Evolutionary conservation across 768 basidiomycete genomes (phyloP).

Genomic region (Termitomyces sp.): DNA sequence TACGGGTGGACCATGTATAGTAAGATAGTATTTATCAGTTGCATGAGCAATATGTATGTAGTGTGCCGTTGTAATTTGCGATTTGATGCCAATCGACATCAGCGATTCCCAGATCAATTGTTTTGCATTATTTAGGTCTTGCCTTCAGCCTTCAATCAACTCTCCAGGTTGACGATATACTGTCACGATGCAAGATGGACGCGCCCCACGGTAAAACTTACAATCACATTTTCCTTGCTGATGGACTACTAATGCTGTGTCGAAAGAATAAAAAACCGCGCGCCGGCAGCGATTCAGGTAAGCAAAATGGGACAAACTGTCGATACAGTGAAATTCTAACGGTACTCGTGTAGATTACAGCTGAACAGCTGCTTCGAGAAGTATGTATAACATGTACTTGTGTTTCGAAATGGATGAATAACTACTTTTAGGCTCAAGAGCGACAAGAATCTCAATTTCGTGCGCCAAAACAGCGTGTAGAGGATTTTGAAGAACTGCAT

Average conservation of each 20-base stretch:
- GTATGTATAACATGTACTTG: conserved; percentile 28
- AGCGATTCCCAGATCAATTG: background rate
- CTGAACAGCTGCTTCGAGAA: conserved; percentile 96
- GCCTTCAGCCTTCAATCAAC: background rate
- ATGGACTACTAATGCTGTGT: background rate
- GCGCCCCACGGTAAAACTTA: conserved; percentile 9
- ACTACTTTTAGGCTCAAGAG: conserved; percentile 76
- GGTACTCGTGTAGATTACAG: conserved; percentile 70
- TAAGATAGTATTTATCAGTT: too few species aligned
- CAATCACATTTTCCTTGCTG: background rate
- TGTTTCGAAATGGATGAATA: background rate
- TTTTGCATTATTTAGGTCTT: background rate
- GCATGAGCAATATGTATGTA: too few species aligned
- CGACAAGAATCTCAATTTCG: conserved; percentile 89
- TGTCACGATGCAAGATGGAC: conserved; percentile 14
- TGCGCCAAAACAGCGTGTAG: conserved; percentile 92
- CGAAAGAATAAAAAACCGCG: conserved; percentile 87
- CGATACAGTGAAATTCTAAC: background rate
- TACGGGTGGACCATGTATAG: too few species aligned
- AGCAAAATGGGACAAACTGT: conserved; percentile 17
- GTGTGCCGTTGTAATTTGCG: too few species aligned
- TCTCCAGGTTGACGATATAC: background rate
- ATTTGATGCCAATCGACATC: too few species aligned
- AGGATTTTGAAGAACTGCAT: conserved; percentile 89
- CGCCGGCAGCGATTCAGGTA: conserved; percentile 90